Evolutionary conservation across 805 yeast genomes (phyloP), one percentile per base, ranked within the genome.

Genomic region (Myxozyma geophila): DNA sequence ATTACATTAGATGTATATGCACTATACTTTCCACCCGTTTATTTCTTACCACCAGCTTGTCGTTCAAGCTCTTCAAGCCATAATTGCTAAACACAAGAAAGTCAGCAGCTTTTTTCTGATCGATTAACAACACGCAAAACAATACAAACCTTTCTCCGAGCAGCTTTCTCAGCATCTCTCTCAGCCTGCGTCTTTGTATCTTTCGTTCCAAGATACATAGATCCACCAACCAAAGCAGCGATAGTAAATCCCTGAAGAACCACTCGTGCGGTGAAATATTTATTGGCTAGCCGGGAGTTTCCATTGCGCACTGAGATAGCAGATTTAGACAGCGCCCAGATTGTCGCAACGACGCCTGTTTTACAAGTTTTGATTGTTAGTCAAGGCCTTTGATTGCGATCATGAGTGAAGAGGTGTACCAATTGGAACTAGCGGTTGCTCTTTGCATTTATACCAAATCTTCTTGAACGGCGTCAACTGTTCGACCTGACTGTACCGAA

Each of bases 261-360:
- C 44, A 90, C 90, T 82, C 96, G 87, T 82, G 88, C 87, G 66
- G 96, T 81, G 80, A 89, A 90, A 82, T 88, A 90, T 55, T 80
- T 80, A 75, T 90, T 95, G 0, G 96, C 92, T 60, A 82, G 83
- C 58, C 78, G 77, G 66, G 85, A 82, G 65, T 88, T 85, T 28
- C 96, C 96, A 21, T 80, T 78, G 69, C 86, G 83, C 63, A 90
- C 80, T 36, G 90, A 86, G 41, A 90, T 88, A 0, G 96, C 95
- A 4, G 85, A 87, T 4, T 87, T 82, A 2, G 96, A 89, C 37
- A 87, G 85, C 15, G 66, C 68, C 21, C 23, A 62, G 48, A 54
- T 62, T 6, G 68, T 64, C 37, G 62, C 61, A 19, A 64, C 4
- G 33, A 62, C 41, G 21, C 67, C 67, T 62, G 15, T 15, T 35